Base-by-base conservation (phyloP, 257 asterid species). In the Nicotiana tabacum region DNA sequence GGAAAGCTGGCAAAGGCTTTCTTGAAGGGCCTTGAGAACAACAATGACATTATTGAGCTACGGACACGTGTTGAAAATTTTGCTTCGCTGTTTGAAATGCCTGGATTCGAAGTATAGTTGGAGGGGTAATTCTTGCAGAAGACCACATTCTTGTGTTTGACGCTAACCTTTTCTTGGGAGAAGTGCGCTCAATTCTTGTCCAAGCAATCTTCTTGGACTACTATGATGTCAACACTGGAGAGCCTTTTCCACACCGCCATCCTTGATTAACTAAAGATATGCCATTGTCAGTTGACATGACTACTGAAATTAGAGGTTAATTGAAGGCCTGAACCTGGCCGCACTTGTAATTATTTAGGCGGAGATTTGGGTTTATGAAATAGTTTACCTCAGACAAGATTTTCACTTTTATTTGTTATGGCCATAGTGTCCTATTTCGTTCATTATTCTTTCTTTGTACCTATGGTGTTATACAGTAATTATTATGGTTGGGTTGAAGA, bases 21-120 rank as follows among this genome's bases (percentile, higher is more conserved):
- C 80, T 78, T 87, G 13, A 91, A 91, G 88, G 99, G 97, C 51
- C 91, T 90, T 6, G 95, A 91, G 85, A 91, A 90, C 87, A 95
- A 93, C 90, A 90, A 89, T 82, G 99, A 95, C 17, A 85, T 93
- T 30, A 37, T 87, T 51, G 95, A 92, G 81, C 97, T 95, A 55
- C 89, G 91, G 66, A 43, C 88, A 11, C 91, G 91, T 18, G 98
- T 94, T 66, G 97, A 95, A 87, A 86, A 86, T 83, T 95, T 95
- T 64, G 97, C 97, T 9, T 84, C 95, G 17, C 96, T 91, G 85
- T 95, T 92, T 86, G 97, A 91, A 1, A 83, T 95, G 97, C 99
- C 98, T 4, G 99, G 97, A 58, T 92, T 89, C 85, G 97, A 93
- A 74, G 83, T 85, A 66, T 91, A 57, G 64, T 17, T 57, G 64